Base-by-base conservation (phyloP, 2,329 filamentous ascomycete species). In the Coniella vitis region DNA sequence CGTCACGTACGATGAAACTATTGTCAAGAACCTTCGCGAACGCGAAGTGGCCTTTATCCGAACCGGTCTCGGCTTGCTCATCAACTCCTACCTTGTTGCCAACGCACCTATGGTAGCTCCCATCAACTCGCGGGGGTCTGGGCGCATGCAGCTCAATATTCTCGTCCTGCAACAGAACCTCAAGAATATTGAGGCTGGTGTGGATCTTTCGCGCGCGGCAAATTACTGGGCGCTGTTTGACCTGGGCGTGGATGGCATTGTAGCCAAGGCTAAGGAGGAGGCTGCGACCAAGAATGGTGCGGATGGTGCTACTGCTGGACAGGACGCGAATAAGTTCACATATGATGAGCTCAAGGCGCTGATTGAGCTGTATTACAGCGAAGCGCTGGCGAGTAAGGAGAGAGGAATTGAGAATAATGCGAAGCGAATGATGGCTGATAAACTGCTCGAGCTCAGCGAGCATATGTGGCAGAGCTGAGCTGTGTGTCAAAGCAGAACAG, bases 161-260 rank as follows among this genome's bases (percentile, higher is more conserved):
- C 76, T 96, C 20, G 93, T 98, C 36, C 73, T 98, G 45, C 91
- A 97, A 68, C 93, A 98, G 64, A 96, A 95, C 60, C 79, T 98
- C 48, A 95, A 95, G 71, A 95, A 95, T 57, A 84, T 98, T 46
- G 89, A 93, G 65, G 74, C 79, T 2, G 78, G 77, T 8, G 83
- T 87, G 3, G 75, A 78, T 49, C 71, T 91, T 22, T 72, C 74
- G 4, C 71, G 79, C 32, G 79, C 84, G 1, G 76, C 79, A 17
- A 75, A 78, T 51, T 91, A 86, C 68, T 90, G 83, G 60, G 74
- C 76, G 17, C 65, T 91, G 34, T 89, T 87, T 59, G 76, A 76
- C 38, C 68, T 71, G 38, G 86, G 86, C 0, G 71, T 82, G 0
- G 83, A 87, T 41, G 76, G 72, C 9, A 79, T 89, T 48, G 71